A percentile compares a stretch with the other conserved stretches of the same genome.
These are phyloP conservation scores for Sporothrix brunneoviolacea DNA, from an alignment of 2,329 filamentous ascomycete species.

Conservation along the genomic window DNA sequence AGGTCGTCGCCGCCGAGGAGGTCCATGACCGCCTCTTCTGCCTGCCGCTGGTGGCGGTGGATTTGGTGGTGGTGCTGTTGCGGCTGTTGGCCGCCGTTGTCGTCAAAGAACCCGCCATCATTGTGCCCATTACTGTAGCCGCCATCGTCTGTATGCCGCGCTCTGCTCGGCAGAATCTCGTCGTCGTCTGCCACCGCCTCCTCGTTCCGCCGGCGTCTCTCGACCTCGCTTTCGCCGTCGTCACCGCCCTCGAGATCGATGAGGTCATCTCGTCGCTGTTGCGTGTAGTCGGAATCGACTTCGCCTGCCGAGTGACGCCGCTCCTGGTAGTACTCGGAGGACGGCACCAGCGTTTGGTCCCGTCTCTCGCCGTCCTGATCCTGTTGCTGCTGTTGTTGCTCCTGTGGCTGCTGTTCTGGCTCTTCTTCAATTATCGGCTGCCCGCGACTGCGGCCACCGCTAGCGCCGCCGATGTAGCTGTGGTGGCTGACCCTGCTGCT, in stretches of 20 bases:
- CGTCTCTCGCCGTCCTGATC: constrained; percentile 19
- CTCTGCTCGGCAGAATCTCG: constrained; percentile 18
- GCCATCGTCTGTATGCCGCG: constrained; percentile 12
- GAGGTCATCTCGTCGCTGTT: constrained; percentile 45
- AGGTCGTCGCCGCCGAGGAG: constrained; percentile 11
- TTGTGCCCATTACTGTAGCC: constrained; percentile 31
- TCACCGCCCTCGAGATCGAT: constrained; percentile 48
- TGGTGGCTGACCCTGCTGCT: constrained; percentile 7
- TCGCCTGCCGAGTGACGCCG: constrained; percentile 71
- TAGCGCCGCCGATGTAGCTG: constrained; percentile 6
- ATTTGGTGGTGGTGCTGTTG: constrained; percentile 25
- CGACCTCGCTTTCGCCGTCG: constrained; percentile 23
- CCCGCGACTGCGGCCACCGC: constrained; percentile 25
- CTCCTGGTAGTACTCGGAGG: constrained; percentile 42
- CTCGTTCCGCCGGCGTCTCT: constrained; percentile 26
- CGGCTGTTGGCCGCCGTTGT: neutral
- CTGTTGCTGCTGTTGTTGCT: constrained; percentile 21
- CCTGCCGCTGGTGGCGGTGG: constrained; percentile 3
- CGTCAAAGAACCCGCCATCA: constrained; percentile 23
- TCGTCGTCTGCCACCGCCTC: constrained; percentile 21
- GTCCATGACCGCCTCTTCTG: constrained; percentile 7
- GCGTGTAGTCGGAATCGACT: constrained; percentile 55
- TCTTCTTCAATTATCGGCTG: constrained; percentile 23
- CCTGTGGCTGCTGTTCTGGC: constrained; percentile 24
- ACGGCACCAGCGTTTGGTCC: constrained; percentile 23